Evolutionary conservation across 2,329 filamentous ascomycete genomes (phyloP), one percentile per base, ranked within the genome.

Genomic region (Didymella lethalis): DNA sequence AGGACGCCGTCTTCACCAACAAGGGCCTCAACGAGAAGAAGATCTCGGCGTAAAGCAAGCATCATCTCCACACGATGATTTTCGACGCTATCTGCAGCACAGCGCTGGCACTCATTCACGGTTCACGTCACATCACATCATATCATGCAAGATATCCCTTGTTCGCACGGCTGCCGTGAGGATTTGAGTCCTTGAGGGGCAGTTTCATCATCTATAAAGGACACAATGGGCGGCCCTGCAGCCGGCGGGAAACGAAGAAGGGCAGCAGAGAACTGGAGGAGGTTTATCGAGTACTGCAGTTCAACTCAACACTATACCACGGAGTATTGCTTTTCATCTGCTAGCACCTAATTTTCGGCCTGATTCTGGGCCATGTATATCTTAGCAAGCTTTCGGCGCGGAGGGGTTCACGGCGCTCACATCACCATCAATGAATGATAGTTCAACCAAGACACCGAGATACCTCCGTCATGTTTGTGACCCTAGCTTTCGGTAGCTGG

Each of bases 1-100:
- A 97, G 78, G 93, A 97, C 71, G 93, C 93, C 65, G 89, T 91
- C 77, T 93, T 95, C 84, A 87, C 90, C 64, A 86, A 80, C 29
- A 80, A 80, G 62, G 59, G 48, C 18, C 54, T 75, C 46, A 70
- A 58, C 64, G 75, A 77, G 67, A 77, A 77, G 71, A 76, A 75
- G 55, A 61, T 77, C 23, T 25, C 66, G 48, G 68, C 69, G 58
- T 76, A 71, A 61, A 45, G 46, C 11, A 16, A 31, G 16, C 40
- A 10, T 29, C 25, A 7, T 29, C 50, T 28, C 8, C 36, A 41
- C 40, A 40, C 31, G 16, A 28, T 36, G 26, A 6, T 28, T 47
- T 41, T 57, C 40, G 44, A 46, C 50, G 32, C 48, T 55, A 56
- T 57, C 58, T 54, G 47, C 55, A 60, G 57, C 53, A 53, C 44